Percentiles rank a stretch among this genome's conserved stretches.
These are phyloP conservation scores for Zymoseptoria brevis DNA, from an alignment of 2,329 filamentous ascomycete genomes.

Conservation along the genomic window DNA sequence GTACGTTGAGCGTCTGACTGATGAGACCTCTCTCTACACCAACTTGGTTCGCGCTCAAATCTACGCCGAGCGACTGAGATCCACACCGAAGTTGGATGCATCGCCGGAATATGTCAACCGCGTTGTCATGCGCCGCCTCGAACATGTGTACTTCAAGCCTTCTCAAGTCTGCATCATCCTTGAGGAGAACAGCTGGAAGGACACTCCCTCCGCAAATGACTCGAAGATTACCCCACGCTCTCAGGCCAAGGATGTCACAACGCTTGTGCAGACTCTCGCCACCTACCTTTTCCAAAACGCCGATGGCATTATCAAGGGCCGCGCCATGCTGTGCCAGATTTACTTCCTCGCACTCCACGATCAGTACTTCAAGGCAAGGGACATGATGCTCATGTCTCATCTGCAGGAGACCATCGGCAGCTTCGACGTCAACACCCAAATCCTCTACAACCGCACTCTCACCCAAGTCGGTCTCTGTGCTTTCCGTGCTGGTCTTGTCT, in stretches of 20 bases:
- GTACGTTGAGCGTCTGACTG: slow-evolving; percentile 90
- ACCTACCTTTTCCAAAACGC: slow-evolving; percentile 91
- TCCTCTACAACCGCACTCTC: slow-evolving; percentile 95
- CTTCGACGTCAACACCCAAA: slow-evolving; percentile 95
- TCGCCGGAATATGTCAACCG: slow-evolving; percentile 86
- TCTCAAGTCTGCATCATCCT: slow-evolving; percentile 86
- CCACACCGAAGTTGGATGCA: slow-evolving; percentile 61
- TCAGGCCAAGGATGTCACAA: slow-evolving; percentile 58
- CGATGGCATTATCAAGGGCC: slow-evolving; percentile 89
- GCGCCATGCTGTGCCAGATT: slow-evolving; percentile 96
- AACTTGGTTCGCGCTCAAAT: slow-evolving; percentile 80
- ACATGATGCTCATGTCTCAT: slow-evolving; percentile 99
- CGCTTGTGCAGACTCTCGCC: slow-evolving; percentile 79
- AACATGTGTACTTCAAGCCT: slow-evolving; percentile 99
- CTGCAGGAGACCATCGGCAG: slow-evolving; percentile 93
- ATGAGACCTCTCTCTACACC: slow-evolving; percentile 85
- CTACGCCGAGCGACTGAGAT: slow-evolving; percentile 76
- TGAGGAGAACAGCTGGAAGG: slow-evolving; percentile 89
- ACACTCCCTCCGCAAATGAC: slow-evolving; percentile 60
- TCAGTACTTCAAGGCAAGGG: slow-evolving; percentile 93
- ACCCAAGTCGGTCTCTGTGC: slow-evolving; percentile 97
- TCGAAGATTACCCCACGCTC: slow-evolving; percentile 73
- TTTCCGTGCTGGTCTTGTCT: slow-evolving; percentile 93
- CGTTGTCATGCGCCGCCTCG: slow-evolving; percentile 83
- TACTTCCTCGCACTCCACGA: slow-evolving; percentile 97